Evolutionary conservation across 352 stramenopile species (phyloP).

Genomic region (Phytopythium ostracodes): DNA sequence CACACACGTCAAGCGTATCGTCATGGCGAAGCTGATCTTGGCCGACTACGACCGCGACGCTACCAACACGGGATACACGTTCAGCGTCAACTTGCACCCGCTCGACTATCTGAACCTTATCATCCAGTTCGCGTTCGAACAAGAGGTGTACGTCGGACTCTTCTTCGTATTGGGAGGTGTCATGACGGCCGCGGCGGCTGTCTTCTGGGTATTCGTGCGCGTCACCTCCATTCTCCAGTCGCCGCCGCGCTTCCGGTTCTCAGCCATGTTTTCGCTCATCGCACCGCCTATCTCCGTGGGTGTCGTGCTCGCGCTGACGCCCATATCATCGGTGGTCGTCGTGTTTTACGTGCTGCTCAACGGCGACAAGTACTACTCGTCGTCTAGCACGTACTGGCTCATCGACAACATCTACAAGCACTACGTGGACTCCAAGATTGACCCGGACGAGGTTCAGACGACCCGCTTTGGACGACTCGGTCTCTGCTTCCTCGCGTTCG

Average conservation of each 20-base stretch:
- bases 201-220: conserved; percentile 91
- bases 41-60: conserved; percentile 93
- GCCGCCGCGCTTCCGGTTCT: conserved; percentile 91
- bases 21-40: conserved; percentile 86
- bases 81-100: conserved; percentile 90
- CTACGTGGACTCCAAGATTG: conserved; percentile 84
- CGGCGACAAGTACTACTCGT: conserved; percentile 37
- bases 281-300: conserved; percentile 84
- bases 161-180: conserved; percentile 91
- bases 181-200: conserved; percentile 71
- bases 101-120: conserved; percentile 96
- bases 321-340: conserved; percentile 70
- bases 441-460: conserved; percentile 59
- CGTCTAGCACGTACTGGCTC: conserved; percentile 63
- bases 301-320: conserved; percentile 84
- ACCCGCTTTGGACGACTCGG: conserved; percentile 88
- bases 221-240: conserved; percentile 90
- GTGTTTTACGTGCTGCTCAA: conserved; percentile 73
- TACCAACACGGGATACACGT: conserved; percentile 83
- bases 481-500: conserved; percentile 91
- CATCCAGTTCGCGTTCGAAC: conserved; percentile 95
- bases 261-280: conserved; percentile 89
- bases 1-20: conserved; percentile 90
- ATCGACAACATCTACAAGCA: conserved; percentile 78
- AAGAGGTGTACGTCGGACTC: conserved; percentile 90